Conservation (phyloP, 2,329 filamentous ascomycete genomes). For the Pestalotiopsis sp. region DNA sequence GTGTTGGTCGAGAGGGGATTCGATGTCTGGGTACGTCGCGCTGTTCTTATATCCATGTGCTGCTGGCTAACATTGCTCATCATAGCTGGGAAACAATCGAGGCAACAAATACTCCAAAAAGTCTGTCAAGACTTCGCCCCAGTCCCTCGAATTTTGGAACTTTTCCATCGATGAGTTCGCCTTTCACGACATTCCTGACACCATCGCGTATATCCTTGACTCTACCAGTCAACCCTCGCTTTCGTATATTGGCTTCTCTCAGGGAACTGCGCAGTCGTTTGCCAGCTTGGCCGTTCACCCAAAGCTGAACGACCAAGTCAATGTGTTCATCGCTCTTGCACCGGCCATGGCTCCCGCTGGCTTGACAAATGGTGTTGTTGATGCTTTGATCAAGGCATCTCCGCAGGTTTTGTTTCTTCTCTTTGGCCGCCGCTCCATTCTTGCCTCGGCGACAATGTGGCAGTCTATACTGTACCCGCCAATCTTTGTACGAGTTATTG, state of each 20-base stretch:
- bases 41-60: not conserved
- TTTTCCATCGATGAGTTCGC: slow-evolving; percentile 99
- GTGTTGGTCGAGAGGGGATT: slow-evolving; percentile 87
- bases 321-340: slow-evolving; percentile 93
- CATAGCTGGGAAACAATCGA: slow-evolving; percentile 88
- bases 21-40: slow-evolving; percentile 81
- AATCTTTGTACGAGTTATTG: slow-evolving; percentile 86
- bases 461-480: slow-evolving; percentile 93
- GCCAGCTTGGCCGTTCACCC: slow-evolving; percentile 91
- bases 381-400: slow-evolving; percentile 90
- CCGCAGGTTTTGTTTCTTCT: slow-evolving; percentile 90
- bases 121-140: slow-evolving; percentile 74
- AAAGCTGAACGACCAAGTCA: slow-evolving; percentile 86
- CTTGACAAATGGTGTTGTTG: slow-evolving; percentile 85
- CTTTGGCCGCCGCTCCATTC: slow-evolving; percentile 87
- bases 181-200: slow-evolving; percentile 95
- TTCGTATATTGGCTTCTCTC: slow-evolving; percentile 96
- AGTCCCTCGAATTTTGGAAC: slow-evolving; percentile 83
- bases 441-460: slow-evolving; percentile 96
- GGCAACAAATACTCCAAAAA: slow-evolving; percentile 99
- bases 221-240: slow-evolving; percentile 81
- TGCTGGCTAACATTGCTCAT: not conserved
- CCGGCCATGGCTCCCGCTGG: slow-evolving; percentile 96
- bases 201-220: slow-evolving; percentile 86
- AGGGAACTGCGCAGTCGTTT: slow-evolving; percentile 96